These are phyloP conservation scores for Mucuna pruriens DNA, from an alignment of 306 rosid species.

Conservation along the genomic window DNA sequence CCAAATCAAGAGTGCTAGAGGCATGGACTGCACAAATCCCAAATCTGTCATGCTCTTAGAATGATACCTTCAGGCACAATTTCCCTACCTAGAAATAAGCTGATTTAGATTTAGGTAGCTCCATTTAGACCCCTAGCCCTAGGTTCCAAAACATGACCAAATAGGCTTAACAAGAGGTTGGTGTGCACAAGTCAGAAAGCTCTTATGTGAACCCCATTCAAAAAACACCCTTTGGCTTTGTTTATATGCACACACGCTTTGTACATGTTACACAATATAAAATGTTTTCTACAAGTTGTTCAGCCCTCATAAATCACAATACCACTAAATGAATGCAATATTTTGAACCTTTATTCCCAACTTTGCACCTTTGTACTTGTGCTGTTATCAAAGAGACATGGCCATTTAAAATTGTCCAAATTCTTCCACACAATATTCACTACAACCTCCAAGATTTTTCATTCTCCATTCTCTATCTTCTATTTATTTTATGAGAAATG, in stretches of 20 bases:
- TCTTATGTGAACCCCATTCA: background rate
- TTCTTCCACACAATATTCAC: background rate
- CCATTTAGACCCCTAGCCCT: background rate
- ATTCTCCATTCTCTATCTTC: background rate
- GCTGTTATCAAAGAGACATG: background rate
- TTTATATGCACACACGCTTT: background rate
- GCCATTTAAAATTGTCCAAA: background rate
- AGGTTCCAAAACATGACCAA: background rate
- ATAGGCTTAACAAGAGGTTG: background rate
- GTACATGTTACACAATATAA: background rate
- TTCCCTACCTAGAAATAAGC: background rate
- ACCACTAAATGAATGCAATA: background rate
- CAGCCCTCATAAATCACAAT: background rate
- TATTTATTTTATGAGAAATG: background rate
- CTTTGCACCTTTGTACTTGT: background rate
- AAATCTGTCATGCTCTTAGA: background rate
- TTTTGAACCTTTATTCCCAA: background rate
- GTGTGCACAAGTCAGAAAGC: background rate
- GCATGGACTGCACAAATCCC: background rate
- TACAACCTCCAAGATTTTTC: background rate
- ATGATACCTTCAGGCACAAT: background rate
- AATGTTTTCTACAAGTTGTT: background rate
- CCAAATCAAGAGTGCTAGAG: background rate
- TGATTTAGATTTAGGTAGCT: background rate
- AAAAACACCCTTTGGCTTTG: background rate